Evolutionary conservation across 495 filamentous ascomycete species (phyloP).

Genomic region (Lepraria neglecta): DNA sequence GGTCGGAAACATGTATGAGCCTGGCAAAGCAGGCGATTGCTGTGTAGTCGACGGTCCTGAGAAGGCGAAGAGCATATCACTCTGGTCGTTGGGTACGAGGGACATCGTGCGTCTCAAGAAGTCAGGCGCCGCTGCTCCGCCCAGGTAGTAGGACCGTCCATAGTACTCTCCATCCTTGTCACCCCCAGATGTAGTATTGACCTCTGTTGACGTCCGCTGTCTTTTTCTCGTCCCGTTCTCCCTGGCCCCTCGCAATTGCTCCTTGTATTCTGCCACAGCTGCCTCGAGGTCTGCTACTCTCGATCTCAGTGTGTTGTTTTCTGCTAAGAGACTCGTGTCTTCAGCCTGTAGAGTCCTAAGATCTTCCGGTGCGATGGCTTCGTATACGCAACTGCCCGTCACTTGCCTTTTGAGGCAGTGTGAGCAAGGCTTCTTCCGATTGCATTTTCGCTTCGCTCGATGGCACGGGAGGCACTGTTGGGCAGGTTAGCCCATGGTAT

Average conservation of each 20-base stretch:
- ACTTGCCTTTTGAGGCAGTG: not conserved
- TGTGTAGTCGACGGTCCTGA: not conserved
- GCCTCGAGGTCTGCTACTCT: conserved; percentile 2
- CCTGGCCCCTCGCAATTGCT: conserved; percentile 1
- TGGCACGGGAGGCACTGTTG: conserved; percentile 7
- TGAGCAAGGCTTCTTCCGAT: conserved; percentile 9
- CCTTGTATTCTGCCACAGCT: not conserved
- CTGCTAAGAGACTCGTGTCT: not conserved
- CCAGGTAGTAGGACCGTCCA: not conserved
- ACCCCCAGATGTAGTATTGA: not conserved
- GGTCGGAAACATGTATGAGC: not conserved
- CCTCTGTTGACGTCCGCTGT: not conserved
- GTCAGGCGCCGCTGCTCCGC: not conserved
- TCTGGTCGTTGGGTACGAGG: not conserved
- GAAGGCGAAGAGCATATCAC: not conserved
- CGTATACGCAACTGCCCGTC: conserved; percentile 1
- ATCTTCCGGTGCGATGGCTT: conserved; percentile 6
- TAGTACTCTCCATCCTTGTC: not conserved
- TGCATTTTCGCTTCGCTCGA: conserved; percentile 3
- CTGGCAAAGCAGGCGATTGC: not conserved
- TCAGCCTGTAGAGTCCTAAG: not conserved
- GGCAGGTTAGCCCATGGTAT: not conserved
- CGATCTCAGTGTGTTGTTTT: conserved; percentile 1
- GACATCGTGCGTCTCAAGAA: not conserved
- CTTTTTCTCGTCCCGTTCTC: not conserved